Base-by-base conservation (phyloP, 768 basidiomycete species). In the Krasilnikovozyma curviuscula region DNA sequence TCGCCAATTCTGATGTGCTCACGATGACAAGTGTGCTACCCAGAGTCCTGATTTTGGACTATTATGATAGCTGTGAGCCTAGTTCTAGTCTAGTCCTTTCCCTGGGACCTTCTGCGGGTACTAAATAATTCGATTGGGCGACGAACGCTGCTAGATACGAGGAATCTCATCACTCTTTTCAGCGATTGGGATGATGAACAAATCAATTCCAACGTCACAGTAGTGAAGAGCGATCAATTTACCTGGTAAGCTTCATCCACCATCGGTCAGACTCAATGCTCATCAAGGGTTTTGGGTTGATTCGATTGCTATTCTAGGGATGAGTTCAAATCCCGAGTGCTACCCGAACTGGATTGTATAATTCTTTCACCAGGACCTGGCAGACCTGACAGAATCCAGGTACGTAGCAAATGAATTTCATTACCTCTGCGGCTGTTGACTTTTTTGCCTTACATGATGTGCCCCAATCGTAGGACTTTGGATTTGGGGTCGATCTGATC, bases 291-390 rank as follows among this genome's bases (percentile, higher is more conserved):
- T 10, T 40, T 34, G 12, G 7, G 39, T 38, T 47, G 53, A 54
- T 30, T 41, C 37, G 16, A 14, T 3, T 27, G 14, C 21, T 27
- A 34, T 25, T 18, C 31, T 32, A 61, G 60, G 63, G 48, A 56
- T 5, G 53, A 56, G 14, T 63, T 62, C 40, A 50, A 49, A 30
- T 23, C 50, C 6, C 32, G 50, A 1, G 54, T 64, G 6, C 49
- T 64, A 24, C 61, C 61, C 1, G 38, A 44, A n/a, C 56, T 65
- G n/a, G 65, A 66, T 37, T 64, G 63, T 46, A 50, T 66, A 18
- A 61, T 66, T 39, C 56, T 66, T 3, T 66, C 65, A 1, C 65
- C 65, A 19, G 65, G 65, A 9, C 65, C 65, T 7, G 65, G 65
- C 7, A 32, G 59, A 37, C 61, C 65, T 4, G 61, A 62, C 45